Conservation (phyloP, 2,329 filamentous ascomycete species). For the Fusarium proliferatum region DNA sequence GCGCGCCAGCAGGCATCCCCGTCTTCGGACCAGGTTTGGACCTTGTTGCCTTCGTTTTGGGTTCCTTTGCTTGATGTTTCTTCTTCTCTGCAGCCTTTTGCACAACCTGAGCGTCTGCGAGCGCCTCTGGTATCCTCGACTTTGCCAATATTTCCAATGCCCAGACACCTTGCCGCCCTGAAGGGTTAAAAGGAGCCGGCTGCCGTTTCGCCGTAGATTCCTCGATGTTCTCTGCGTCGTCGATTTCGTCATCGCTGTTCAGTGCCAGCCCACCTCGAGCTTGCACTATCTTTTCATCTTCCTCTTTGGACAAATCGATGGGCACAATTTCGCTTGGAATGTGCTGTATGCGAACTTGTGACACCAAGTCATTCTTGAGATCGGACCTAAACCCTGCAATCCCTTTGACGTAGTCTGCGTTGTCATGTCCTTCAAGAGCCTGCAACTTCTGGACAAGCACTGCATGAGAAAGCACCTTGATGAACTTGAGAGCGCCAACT, state of each 20-base stretch:
- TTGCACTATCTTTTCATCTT: conserved; percentile 66
- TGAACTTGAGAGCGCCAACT: conserved; percentile 84
- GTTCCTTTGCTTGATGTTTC: conserved; percentile 24
- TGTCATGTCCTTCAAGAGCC: conserved; percentile 27
- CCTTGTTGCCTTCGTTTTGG: conserved; percentile 29
- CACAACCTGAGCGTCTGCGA: conserved; percentile 46
- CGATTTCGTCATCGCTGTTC: conserved; percentile 75
- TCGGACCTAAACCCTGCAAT: conserved; percentile 78
- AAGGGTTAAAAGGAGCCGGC: conserved; percentile 69
- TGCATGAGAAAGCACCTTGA: conserved; percentile 81
- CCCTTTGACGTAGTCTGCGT: conserved; percentile 67
- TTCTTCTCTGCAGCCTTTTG: conserved; percentile 5
- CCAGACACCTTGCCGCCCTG: conserved; percentile 61
- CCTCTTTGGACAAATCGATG: conserved; percentile 79
- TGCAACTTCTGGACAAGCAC: conserved; percentile 72
- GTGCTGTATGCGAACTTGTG: conserved; percentile 83
- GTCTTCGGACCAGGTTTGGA: conserved; percentile 32
- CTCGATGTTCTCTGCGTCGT: conserved; percentile 51
- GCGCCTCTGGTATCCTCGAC: conserved; percentile 38
- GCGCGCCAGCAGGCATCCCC: conserved; percentile 44
- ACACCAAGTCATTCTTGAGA: conserved; percentile 77
- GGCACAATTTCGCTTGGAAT: conserved; percentile 80
- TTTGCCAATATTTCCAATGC: conserved; percentile 51
- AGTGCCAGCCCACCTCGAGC: conserved; percentile 67
- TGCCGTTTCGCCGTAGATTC: background rate